These are phyloP conservation scores for Monosporascus sp. DNA, from an alignment of 2,329 filamentous ascomycete species.

Conservation along the genomic window DNA sequence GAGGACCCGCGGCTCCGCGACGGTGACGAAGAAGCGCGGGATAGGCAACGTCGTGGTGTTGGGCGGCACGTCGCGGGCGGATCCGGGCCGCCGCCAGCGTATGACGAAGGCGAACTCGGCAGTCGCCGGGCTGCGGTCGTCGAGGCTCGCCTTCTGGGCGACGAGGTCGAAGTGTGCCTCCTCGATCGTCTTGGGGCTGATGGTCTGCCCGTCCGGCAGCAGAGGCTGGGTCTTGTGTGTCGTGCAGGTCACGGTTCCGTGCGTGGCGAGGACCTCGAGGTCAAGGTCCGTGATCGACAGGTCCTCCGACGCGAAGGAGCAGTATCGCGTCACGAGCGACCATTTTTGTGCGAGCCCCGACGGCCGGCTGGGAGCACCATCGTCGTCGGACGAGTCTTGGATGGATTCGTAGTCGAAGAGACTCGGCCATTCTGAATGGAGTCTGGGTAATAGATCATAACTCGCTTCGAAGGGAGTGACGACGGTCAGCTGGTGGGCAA, in stretches of 20 bases:
- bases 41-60: slow-evolving; percentile 69
- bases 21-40: slow-evolving; percentile 74
- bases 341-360: slow-evolving; percentile 74
- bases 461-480: slow-evolving; percentile 86
- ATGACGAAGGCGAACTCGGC: slow-evolving; percentile 72
- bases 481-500: slow-evolving; percentile 64
- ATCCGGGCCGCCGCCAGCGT: slow-evolving; percentile 60
- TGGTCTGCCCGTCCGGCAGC: slow-evolving; percentile 38
- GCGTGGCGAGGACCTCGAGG: slow-evolving; percentile 53
- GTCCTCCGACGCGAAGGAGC: slow-evolving; percentile 72
- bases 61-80: slow-evolving; percentile 18
- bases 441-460: slow-evolving; percentile 76
- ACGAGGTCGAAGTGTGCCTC: slow-evolving; percentile 69
- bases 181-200: slow-evolving; percentile 63
- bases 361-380: slow-evolving; percentile 24
- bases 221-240: slow-evolving; percentile 34
- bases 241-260: slow-evolving; percentile 57
- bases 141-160: slow-evolving; percentile 70
- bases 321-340: slow-evolving; percentile 67
- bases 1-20: slow-evolving; percentile 81
- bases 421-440: slow-evolving; percentile 82
- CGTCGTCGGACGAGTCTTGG: slow-evolving; percentile 27
- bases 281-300: slow-evolving; percentile 59
- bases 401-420: slow-evolving; percentile 64
- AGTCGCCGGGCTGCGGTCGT: slow-evolving; percentile 71